phyloP scores from a whole-genome alignment of 106 monocot genomes.

The Dactylorhiza incarnata region DNA sequence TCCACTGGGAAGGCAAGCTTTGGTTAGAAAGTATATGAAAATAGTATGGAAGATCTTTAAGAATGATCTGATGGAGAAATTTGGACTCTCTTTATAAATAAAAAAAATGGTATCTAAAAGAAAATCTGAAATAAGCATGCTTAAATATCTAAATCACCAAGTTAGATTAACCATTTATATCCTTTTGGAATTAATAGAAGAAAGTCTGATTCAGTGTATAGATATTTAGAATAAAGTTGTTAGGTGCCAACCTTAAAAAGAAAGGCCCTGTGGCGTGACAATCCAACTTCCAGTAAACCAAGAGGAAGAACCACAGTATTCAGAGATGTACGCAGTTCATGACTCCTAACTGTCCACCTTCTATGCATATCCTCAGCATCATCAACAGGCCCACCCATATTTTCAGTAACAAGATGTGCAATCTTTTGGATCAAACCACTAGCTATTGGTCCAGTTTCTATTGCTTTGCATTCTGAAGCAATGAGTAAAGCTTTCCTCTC shows the following conservation, averaged over 20 bases:
- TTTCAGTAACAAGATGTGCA: conserved; percentile 62
- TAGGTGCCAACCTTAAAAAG: conserved; percentile 69
- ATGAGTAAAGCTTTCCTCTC: conserved; percentile 49
- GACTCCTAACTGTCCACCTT: conserved; percentile 59
- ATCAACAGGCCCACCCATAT: conserved; percentile 78
- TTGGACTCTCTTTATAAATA: not conserved
- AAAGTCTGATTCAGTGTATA: not conserved
- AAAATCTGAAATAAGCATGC: not conserved
- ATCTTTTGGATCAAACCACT: conserved; percentile 71
- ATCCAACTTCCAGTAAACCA: conserved; percentile 65
- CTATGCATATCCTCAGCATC: conserved; percentile 63
- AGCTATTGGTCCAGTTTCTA: conserved; percentile 29
- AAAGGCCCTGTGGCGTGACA: conserved; percentile 82
- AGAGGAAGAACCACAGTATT: conserved; percentile 76
- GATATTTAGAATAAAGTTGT: not conserved
- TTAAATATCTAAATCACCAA: not conserved
- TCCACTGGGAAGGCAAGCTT: not conserved
- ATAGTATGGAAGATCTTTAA: not conserved
- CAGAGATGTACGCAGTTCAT: conserved; percentile 36
- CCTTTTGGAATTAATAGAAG: not conserved
- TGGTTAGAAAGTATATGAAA: not conserved
- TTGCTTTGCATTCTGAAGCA: conserved; percentile 28
- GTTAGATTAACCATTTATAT: not conserved
- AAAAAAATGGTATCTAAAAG: not conserved
- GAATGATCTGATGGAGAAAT: not conserved